phyloP scores from a whole-genome alignment of 2,329 filamentous ascomycete genomes.

The Rachicladosporium sp. region DNA sequence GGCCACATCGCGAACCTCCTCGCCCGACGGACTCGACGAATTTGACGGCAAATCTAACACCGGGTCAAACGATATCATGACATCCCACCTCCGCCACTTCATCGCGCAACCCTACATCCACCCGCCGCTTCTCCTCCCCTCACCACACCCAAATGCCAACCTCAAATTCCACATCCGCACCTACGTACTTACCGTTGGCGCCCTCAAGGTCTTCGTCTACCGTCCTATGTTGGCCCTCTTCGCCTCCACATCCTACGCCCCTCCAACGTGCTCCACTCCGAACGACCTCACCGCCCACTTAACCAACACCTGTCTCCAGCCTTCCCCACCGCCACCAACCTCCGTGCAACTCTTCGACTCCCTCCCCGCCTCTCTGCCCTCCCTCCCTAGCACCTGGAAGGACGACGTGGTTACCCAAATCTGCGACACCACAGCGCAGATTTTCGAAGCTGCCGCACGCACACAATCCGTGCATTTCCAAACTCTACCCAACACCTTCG shows the following conservation, averaged over 20 bases:
- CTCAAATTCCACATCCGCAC: constrained; percentile 92
- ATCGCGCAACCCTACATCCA: constrained; percentile 92
- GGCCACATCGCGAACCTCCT: constrained; percentile 20
- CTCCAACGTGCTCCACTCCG: constrained; percentile 45
- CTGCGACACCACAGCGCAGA: constrained; percentile 56
- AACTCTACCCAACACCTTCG: constrained; percentile 75
- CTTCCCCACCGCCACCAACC: no score
- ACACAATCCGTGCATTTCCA: constrained; percentile 88
- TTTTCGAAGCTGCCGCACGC: constrained; percentile 76
- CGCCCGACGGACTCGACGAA: constrained; percentile 31
- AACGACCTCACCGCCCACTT: constrained; percentile 65
- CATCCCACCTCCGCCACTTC: constrained; percentile 89
- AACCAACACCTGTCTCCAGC: constrained; percentile 92
- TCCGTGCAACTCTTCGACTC: constrained; percentile 67
- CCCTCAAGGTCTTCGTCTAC: constrained; percentile 75
- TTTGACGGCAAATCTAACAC: no score
- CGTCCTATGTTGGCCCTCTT: constrained; percentile 87
- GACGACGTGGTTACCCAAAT: constrained; percentile 61
- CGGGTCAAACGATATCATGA: no score
- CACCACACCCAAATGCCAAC: constrained; percentile 36
- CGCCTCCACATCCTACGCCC: constrained; percentile 58
- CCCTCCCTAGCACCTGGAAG: constrained; percentile 35
- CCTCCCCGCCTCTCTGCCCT: constrained; percentile 34
- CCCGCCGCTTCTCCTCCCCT: constrained; percentile 59
- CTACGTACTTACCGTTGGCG: constrained; percentile 73